A percentile compares a stretch with the other conserved stretches of the same genome.
Conservation (phyloP, 208 protist genomes). For the Naegleria gruberi region DNA sequence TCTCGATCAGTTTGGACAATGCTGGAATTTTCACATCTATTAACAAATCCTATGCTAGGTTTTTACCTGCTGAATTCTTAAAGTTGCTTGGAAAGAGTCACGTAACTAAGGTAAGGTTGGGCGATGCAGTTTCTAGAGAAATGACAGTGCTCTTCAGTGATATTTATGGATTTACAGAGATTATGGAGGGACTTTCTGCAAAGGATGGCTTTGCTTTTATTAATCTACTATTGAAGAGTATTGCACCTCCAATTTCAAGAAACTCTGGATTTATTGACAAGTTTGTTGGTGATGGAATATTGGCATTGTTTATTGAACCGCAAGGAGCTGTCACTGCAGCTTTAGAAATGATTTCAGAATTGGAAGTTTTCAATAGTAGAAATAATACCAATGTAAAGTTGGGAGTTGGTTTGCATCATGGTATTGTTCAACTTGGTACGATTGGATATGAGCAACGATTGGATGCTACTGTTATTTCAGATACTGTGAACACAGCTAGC, state of each 20-base stretch:
- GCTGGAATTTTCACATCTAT: neutral
- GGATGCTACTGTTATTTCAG: conserved; percentile 32
- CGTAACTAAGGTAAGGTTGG: neutral
- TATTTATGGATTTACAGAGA: conserved; percentile 39
- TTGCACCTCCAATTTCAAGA: conserved; percentile 25
- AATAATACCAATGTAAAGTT: neutral
- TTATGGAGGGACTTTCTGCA: conserved; percentile 37
- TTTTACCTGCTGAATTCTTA: neutral
- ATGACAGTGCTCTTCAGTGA: conserved; percentile 45
- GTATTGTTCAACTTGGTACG: conserved; percentile 16
- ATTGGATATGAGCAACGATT: conserved; percentile 25
- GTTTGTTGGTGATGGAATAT: conserved; percentile 32
- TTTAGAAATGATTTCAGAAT: neutral
- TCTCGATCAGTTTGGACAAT: neutral
- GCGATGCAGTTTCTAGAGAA: neutral
- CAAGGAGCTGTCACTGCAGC: neutral
- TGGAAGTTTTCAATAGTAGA: neutral
- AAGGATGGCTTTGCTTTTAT: conserved; percentile 31
- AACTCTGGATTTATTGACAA: conserved; percentile 47
- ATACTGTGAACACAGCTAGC: conserved; percentile 24
- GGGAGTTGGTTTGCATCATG: conserved; percentile 17
- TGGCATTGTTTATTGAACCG: neutral
- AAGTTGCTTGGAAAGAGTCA: neutral
- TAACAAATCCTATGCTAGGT: neutral
- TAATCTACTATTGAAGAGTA: conserved; percentile 22